These are phyloP conservation scores for Aspergillus incahuasiensis DNA, from an alignment of 495 filamentous ascomycete genomes.

Conservation along the genomic window DNA sequence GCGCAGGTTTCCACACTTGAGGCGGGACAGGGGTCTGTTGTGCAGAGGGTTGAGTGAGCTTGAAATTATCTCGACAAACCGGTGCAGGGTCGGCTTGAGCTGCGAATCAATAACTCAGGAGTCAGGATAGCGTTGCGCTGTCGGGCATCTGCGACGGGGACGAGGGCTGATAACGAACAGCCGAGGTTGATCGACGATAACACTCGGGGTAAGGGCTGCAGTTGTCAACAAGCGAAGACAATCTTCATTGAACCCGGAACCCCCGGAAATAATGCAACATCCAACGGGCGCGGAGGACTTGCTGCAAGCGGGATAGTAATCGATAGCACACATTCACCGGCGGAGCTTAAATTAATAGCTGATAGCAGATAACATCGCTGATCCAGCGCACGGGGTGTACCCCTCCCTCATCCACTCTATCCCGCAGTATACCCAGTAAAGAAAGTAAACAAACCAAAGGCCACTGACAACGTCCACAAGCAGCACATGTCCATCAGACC, in stretches of 20 bases:
- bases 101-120: neutral
- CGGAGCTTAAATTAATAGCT: neutral
- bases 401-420: neutral
- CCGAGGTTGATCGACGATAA: neutral
- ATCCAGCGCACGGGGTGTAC: neutral
- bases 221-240: neutral
- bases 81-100: neutral
- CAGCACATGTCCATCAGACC: neutral
- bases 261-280: neutral
- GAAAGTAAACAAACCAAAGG: neutral
- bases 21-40: neutral
- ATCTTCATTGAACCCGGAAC: neutral
- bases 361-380: neutral
- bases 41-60: slow-evolving; percentile 2
- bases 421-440: neutral
- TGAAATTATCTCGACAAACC: too few relatives aligned
- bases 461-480: neutral
- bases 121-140: neutral
- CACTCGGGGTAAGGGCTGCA: neutral
- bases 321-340: neutral
- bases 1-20: slow-evolving; percentile 3
- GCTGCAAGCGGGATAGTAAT: neutral
- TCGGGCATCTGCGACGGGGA: neutral
- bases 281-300: neutral
- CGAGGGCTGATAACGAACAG: neutral